Evolutionary conservation across 768 basidiomycete species (phyloP).

Genomic region (Russula lepida): DNA sequence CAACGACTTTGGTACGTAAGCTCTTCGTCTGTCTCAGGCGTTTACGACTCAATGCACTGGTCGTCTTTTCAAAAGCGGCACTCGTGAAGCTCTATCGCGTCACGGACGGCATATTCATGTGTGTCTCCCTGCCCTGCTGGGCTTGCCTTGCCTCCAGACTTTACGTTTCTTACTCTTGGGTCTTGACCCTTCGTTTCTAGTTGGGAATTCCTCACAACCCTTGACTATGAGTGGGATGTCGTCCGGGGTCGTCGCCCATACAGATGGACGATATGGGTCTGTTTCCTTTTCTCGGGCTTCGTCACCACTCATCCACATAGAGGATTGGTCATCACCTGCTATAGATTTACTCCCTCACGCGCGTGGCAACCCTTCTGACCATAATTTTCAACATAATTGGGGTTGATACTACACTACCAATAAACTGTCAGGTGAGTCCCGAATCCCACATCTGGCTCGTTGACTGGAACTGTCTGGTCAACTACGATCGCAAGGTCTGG

Average conservation of each 20-base stretch:
- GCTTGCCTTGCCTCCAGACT: neutral
- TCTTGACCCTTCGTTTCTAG: neutral
- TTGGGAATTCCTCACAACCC: neutral
- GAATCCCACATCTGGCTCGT: neutral
- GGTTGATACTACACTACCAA: neutral
- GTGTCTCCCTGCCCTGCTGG: neutral
- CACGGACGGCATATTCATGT: neutral
- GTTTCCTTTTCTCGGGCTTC: neutral
- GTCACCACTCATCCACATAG: neutral
- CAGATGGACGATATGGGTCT: conserved; percentile 3
- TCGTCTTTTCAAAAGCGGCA: neutral
- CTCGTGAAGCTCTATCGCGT: neutral
- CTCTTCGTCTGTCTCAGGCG: neutral
- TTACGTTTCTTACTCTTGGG: neutral
- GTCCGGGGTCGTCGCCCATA: neutral
- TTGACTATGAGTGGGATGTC: neutral
- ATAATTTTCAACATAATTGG: neutral
- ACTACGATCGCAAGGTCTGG: neutral
- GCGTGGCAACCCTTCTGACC: neutral
- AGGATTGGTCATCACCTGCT: neutral
- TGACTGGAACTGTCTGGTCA: neutral
- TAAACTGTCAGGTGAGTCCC: conserved; percentile 6
- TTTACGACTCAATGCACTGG: neutral
- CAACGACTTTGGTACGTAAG: neutral
- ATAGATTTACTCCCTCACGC: conserved; percentile 7